These are phyloP conservation scores for Blastocladiella emersonii DNA, from an alignment of 371 early-diverging fungal genomes.

Conservation along the genomic window DNA sequence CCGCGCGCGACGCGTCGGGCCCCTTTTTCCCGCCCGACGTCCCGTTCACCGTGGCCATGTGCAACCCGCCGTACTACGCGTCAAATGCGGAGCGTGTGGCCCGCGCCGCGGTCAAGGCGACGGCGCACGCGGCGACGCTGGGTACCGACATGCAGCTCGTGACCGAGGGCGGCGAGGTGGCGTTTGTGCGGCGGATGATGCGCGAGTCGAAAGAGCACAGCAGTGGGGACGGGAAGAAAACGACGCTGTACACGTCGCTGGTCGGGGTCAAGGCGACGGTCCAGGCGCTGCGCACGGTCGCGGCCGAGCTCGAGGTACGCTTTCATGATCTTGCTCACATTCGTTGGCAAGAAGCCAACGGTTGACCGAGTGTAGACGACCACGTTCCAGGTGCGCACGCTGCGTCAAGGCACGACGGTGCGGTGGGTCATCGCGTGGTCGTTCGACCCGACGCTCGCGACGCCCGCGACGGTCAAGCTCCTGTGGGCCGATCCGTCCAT, in stretches of 20 bases:
- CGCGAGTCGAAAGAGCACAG: constrained; percentile 18
- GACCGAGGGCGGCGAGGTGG: constrained; percentile 32
- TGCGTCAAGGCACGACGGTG: constrained; percentile 12
- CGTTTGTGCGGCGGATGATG: constrained; percentile 22
- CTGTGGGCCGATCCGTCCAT: too few species aligned
- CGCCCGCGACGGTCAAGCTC: too few species aligned
- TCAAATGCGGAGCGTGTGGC: constrained; percentile 13
- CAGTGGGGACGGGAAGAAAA: too few species aligned
- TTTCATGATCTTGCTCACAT: neutral
- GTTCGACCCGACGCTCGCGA: neutral
- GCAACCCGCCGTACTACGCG: constrained; percentile 44
- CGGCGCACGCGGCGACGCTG: constrained; percentile 11
- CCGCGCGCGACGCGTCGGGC: neutral
- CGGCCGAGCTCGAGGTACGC: neutral
- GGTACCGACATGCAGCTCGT: constrained; percentile 28
- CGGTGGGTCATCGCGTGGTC: constrained; percentile 20
- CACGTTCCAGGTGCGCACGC: constrained; percentile 8
- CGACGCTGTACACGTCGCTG: constrained; percentile 11
- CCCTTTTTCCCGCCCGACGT: constrained; percentile 10
- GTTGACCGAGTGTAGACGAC: neutral
- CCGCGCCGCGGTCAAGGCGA: neutral
- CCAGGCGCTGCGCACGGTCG: neutral
- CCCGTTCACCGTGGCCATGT: constrained; percentile 27
- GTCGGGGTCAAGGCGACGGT: constrained; percentile 14
- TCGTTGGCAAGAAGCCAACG: neutral